These are phyloP conservation scores for Spathaspora passalidarum DNA, from an alignment of 805 yeast genomes.

Conservation along the genomic window DNA sequence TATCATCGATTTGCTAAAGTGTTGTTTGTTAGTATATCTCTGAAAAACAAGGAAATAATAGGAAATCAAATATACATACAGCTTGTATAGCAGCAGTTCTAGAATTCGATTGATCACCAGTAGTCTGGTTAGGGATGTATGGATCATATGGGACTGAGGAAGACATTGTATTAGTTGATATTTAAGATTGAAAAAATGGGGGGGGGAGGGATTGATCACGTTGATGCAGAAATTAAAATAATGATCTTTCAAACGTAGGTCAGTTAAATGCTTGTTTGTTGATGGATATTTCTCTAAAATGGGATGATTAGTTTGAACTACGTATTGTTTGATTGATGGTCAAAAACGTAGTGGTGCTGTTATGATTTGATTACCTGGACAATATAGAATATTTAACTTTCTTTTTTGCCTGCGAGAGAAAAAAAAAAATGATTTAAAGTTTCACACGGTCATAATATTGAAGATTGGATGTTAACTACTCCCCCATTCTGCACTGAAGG, in stretches of 20 bases:
- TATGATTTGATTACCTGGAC: neutral
- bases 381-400: neutral
- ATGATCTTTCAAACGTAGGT: neutral
- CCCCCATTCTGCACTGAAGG: neutral
- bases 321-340: neutral
- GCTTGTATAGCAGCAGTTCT: conserved; percentile 84
- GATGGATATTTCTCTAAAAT: neutral
- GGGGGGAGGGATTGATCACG: neutral
- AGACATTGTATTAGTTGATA: conserved; percentile 46
- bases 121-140: conserved; percentile 63
- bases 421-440: neutral
- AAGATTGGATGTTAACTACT: neutral
- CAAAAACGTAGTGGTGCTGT: neutral
- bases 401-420: neutral
- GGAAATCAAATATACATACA: conserved; percentile 38
- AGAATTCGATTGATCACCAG: conserved; percentile 50
- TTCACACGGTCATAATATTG: neutral
- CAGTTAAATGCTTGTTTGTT: neutral
- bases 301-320: neutral
- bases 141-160: conserved; percentile 85
- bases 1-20: conserved; percentile 80
- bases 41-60: neutral
- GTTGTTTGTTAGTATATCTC: conserved; percentile 21
- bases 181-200: neutral
- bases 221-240: too few relatives aligned